Evolutionary conservation across 2,329 filamentous ascomycete species (phyloP), one percentile per base, ranked within the genome.

Genomic region (Paecilomyces sp.): DNA sequence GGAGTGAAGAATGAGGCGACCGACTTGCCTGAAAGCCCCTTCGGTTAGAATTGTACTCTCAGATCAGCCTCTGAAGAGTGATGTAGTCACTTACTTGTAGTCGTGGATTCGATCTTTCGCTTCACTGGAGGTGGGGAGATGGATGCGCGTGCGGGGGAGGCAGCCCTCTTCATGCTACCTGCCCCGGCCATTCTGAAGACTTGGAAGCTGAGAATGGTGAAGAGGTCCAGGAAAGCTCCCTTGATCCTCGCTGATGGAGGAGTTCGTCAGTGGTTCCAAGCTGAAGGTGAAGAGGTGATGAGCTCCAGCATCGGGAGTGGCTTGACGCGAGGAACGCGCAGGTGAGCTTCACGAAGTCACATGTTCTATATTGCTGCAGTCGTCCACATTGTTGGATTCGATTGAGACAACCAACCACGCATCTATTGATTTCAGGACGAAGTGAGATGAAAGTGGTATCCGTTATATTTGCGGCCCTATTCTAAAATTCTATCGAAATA

Each of bases 1-100:
- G 92, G 92, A 0, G 88, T 96, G 76, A 97, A 97, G 79, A 97
- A 97, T 58, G 84, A 91, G 22, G 89, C 84, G 1, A 96, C 85
- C 1, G 88, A 85, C 34, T 69, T 71, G 57, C 72, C 76, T 77
- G 36, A 9, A 9, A 52, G 3, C 11, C 25, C 25, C 25, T 6
- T 15, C 25, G 57, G 56, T 12, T 36, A 55, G 31, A 3, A 41
- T 52, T n/a, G 57, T 54, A 41, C 12, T 15, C 18, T 7, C 30
- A 7, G 5, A 24, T 1, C 7, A 7, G 9, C 34, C 5, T 47
- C 41, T 18, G n/a, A 3, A 15, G 15, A n/a, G 1, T 18, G 1
- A 47, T 22, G 15, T 7, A 47, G 41, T 47, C 41, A 65, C 72
- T 67, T 62, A 84, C 82, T 83, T 34, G 80, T 85, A 3, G 82